phyloP scores from a whole-genome alignment of 306 rosid genomes.

The Corylus heterophylla region DNA sequence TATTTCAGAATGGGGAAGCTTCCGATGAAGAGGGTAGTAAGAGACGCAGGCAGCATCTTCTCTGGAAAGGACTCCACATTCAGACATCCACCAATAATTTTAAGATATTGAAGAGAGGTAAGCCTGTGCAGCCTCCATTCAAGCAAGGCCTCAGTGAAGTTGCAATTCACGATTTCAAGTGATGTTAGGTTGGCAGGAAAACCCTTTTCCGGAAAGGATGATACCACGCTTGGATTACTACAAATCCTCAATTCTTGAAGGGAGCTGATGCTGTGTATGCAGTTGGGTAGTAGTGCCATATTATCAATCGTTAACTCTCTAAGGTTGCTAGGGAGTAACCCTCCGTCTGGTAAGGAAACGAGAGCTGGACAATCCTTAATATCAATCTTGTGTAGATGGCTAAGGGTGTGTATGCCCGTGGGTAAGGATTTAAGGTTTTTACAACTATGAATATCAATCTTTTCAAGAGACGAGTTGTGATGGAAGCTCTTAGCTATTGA shows the following conservation, averaged over 20 bases:
- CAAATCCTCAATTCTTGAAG: not conserved
- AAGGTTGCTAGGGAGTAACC: not conserved
- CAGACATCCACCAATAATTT: not conserved
- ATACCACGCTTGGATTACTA: not conserved
- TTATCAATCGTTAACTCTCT: not conserved
- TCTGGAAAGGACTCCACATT: slow-evolving; percentile 11
- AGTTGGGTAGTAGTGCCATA: not conserved
- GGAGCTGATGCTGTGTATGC: slow-evolving; percentile 13
- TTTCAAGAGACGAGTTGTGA: not conserved
- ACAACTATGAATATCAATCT: accelerated
- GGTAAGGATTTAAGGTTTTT: slow-evolving; percentile 2
- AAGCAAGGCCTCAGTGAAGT: slow-evolving; percentile 2
- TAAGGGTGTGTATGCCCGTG: slow-evolving; percentile 10
- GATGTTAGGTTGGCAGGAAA: slow-evolving; percentile 21
- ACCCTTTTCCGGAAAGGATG: not conserved
- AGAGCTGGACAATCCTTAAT: slow-evolving; percentile 9
- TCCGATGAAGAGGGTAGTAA: not conserved
- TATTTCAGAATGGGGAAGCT: not conserved
- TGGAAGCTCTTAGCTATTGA: not conserved
- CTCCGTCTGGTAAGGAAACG: slow-evolving; percentile 12
- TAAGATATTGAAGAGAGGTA: slow-evolving; percentile 6
- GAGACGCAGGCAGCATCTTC: slow-evolving; percentile 16
- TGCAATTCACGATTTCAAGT: not conserved
- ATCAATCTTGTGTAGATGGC: not conserved
- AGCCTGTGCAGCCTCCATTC: slow-evolving; percentile 22